Conservation (phyloP, 2,329 filamentous ascomycete species). For the Fusarium nelsonii region DNA sequence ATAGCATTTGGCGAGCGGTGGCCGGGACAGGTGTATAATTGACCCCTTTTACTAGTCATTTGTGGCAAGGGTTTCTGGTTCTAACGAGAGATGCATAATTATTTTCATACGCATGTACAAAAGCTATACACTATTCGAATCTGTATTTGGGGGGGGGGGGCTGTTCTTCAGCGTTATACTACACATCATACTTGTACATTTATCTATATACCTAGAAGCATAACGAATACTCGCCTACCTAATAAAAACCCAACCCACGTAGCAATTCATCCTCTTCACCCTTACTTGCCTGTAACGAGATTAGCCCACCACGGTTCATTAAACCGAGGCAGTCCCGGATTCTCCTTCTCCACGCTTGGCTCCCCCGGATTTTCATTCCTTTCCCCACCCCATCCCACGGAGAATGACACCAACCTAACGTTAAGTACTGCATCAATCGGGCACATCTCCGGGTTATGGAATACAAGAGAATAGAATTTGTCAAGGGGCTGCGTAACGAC, state of each 20-base stretch:
- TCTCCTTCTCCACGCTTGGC: constrained; percentile 25
- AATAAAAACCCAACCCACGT: constrained; percentile 12
- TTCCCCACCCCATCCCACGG: constrained; percentile 26
- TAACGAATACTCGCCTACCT: constrained; percentile 13
- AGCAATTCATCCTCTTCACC: background rate
- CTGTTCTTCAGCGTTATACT: constrained; percentile 6
- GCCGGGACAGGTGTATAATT: constrained; percentile 35
- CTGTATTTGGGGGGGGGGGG: constrained; percentile 8
- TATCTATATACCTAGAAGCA: constrained; percentile 28
- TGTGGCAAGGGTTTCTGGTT: constrained; percentile 2
- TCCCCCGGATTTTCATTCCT: constrained; percentile 38
- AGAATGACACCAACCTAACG: background rate
- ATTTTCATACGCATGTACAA: constrained; percentile 37
- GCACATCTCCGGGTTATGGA: constrained; percentile 6
- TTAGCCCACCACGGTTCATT: constrained; percentile 18
- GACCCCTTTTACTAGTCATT: background rate
- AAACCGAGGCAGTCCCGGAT: constrained; percentile 19
- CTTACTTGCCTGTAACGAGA: background rate
- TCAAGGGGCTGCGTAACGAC: constrained; percentile 29
- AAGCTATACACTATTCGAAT: constrained; percentile 19
- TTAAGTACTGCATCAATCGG: constrained; percentile 1
- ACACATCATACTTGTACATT: constrained; percentile 1
- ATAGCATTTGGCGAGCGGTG: constrained; percentile 37
- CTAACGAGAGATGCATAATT: constrained; percentile 19
- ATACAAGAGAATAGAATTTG: constrained; percentile 18